Conservation (phyloP, 345 rosid genomes). For the Eucalyptus sp. region DNA sequence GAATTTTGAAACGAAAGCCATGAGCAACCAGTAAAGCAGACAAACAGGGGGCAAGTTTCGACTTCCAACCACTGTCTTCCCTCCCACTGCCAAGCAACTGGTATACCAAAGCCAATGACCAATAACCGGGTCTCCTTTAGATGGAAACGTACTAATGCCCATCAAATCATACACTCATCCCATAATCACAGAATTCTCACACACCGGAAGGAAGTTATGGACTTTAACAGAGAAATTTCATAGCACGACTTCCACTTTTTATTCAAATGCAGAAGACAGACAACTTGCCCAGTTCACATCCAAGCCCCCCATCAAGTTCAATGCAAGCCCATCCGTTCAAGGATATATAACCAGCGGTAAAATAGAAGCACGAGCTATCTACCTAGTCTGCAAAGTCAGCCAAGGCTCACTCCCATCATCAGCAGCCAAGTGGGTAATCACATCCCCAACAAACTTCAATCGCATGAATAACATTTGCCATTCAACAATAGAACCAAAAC, state of each 20-base stretch:
- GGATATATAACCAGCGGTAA: background rate
- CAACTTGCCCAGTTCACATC: background rate
- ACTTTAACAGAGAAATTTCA: background rate
- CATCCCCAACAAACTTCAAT: background rate
- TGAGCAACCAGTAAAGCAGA: fast-evolving
- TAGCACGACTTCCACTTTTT: background rate
- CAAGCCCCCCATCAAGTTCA: background rate
- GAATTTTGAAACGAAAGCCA: background rate
- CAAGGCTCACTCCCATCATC: background rate
- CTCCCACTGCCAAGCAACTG: fast-evolving
- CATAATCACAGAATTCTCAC: background rate
- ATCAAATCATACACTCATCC: background rate
- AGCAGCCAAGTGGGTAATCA: fast-evolving
- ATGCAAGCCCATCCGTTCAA: fast-evolving
- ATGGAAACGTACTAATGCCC: background rate
- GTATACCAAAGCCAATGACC: background rate
- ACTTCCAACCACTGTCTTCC: background rate
- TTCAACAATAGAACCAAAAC: background rate
- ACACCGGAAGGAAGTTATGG: background rate
- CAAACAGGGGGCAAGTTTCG: fast-evolving
- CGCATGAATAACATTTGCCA: background rate
- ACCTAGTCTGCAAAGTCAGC: background rate
- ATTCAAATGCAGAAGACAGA: background rate
- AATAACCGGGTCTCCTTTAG: background rate
- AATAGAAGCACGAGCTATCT: background rate